phyloP scores from a whole-genome alignment of 1,284 basidiomycete genomes.

The Sanghuangporus baumii region DNA sequence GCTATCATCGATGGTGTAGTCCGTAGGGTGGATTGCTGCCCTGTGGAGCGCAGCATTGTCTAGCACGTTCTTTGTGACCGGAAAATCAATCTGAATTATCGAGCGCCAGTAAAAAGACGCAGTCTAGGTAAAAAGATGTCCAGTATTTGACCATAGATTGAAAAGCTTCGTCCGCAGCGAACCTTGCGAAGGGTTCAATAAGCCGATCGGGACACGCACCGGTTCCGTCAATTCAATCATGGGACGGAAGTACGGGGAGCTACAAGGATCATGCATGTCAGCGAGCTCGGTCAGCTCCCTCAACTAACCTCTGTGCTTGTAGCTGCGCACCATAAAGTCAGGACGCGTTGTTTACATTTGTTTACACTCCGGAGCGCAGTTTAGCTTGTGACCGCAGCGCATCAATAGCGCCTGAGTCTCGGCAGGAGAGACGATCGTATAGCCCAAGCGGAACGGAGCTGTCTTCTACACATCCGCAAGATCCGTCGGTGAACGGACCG shows the following conservation, averaged over 20 bases:
- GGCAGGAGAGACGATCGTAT: neutral
- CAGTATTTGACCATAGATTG: too few relatives aligned
- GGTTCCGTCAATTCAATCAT: too few relatives aligned
- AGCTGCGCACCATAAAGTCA: neutral
- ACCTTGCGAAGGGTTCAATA: too few relatives aligned
- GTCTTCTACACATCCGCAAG: neutral
- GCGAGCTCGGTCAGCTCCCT: neutral
- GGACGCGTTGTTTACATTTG: neutral
- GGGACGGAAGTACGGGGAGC: too few relatives aligned
- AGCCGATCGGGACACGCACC: too few relatives aligned
- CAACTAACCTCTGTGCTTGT: neutral
- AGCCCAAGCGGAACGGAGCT: neutral
- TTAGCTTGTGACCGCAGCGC: neutral
- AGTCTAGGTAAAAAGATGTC: too few relatives aligned
- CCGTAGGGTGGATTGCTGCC: neutral
- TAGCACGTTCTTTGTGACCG: neutral
- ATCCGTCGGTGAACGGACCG: neutral
- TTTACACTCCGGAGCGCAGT: slow-evolving; percentile 5
- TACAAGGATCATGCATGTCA: neutral
- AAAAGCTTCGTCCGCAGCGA: too few relatives aligned
- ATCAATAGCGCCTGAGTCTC: neutral
- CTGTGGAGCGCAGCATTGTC: neutral
- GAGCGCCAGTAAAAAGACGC: too few relatives aligned
- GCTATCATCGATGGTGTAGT: neutral
- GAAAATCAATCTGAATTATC: neutral